These are phyloP conservation scores for Daedaleopsis nitida DNA, from an alignment of 768 basidiomycete species.

Conservation along the genomic window DNA sequence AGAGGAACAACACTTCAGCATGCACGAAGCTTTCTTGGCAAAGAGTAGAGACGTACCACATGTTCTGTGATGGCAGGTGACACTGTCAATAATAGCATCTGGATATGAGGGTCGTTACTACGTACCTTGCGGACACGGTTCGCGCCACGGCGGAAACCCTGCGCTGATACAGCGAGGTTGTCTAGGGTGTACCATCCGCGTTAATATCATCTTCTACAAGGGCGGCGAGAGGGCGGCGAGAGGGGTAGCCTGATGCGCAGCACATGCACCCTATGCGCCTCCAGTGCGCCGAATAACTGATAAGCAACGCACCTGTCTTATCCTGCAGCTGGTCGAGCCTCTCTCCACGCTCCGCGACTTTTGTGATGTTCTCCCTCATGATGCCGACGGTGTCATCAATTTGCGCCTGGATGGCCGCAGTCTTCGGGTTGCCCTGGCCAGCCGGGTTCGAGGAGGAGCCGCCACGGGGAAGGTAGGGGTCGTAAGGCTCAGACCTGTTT, in stretches of 20 bases:
- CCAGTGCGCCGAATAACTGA: not conserved
- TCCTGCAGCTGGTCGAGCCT: conserved; percentile 92
- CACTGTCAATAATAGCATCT: no score
- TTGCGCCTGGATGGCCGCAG: conserved; percentile 93
- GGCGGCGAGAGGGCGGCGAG: not conserved
- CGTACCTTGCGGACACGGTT: conserved; percentile 95
- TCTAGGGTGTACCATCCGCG: conserved; percentile 48
- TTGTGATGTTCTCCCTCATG: conserved; percentile 97
- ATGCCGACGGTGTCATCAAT: conserved; percentile 97
- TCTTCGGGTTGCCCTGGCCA: conserved; percentile 74
- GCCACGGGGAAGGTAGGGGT: conserved; percentile 93
- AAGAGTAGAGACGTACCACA: conserved; percentile 60
- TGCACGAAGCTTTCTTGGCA: not conserved
- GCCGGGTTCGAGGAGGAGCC: conserved; percentile 60
- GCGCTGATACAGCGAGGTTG: conserved; percentile 96
- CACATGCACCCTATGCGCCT: not conserved
- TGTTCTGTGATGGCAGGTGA: conserved; percentile 55
- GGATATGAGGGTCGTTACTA: conserved; percentile 11
- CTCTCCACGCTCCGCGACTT: conserved; percentile 95
- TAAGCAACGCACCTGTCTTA: conserved; percentile 82
- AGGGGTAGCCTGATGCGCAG: not conserved
- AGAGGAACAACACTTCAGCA: not conserved
- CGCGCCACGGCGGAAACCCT: conserved; percentile 96
- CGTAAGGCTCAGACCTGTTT: conserved; percentile 93
- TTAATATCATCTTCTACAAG: conserved; percentile 8